Conservation (phyloP, 2,329 filamentous ascomycete genomes). For the Exophiala aquamarina region DNA sequence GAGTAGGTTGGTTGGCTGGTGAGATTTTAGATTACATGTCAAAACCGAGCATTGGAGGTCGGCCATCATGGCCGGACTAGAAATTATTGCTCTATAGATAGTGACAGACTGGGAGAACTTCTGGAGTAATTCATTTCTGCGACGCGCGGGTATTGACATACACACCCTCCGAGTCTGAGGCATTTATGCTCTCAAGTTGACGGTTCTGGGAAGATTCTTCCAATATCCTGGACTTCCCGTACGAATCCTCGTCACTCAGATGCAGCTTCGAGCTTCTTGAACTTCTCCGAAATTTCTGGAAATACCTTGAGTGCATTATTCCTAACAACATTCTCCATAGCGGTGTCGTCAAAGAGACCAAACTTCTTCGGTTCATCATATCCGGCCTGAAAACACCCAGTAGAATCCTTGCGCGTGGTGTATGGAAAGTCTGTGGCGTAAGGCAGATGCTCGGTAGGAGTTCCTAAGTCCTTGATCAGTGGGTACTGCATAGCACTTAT, state of each 20-base stretch:
- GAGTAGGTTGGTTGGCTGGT: not conserved
- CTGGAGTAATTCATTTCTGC: too few species aligned
- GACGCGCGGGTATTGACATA: too few species aligned
- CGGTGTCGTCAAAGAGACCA: not conserved
- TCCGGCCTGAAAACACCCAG: not conserved
- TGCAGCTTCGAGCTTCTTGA: too few species aligned
- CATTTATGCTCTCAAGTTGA: too few species aligned
- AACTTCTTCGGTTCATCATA: not conserved
- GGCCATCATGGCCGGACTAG: too few species aligned
- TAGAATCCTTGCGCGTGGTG: not conserved
- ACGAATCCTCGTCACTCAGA: too few species aligned
- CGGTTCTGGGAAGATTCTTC: too few species aligned
- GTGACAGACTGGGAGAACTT: too few species aligned
- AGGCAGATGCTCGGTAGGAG: not conserved
- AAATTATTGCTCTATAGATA: too few species aligned
- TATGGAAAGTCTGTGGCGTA: constrained; percentile 4
- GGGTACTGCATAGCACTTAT: not conserved
- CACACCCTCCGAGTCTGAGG: too few species aligned
- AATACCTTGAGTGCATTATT: not conserved
- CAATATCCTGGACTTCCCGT: too few species aligned
- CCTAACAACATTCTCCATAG: not conserved
- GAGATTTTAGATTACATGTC: not conserved
- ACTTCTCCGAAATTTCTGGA: too few species aligned
- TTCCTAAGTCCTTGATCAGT: constrained; percentile 1
- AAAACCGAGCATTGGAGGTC: not conserved